Evolutionary conservation across 2,329 filamentous ascomycete genomes (phyloP), one percentile per base, ranked within the genome.

Genomic region (Hyphodiscus sp.): DNA sequence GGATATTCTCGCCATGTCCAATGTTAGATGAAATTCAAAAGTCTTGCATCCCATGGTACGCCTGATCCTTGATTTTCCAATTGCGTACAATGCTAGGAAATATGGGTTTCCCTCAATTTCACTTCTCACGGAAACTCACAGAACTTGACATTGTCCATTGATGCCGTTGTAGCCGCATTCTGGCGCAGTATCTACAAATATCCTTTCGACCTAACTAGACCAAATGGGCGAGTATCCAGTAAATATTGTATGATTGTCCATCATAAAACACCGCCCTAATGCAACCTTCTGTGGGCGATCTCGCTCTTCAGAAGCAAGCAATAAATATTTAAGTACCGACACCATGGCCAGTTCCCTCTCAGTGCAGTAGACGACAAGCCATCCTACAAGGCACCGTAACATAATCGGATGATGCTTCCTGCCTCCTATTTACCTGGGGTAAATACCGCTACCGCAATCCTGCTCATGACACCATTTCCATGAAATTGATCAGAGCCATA

Each of bases 211-310:
- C 47, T 41, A 50, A 41, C 45, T 45, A 48, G 41, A 46, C 19
- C 47, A 33, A 43, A 47, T 38, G 41, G 51, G 41, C 45, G 45
- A 52, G 54, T 58, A 60, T 59, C 57, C 54, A 52, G 47, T 33
- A 53, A 57, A 49, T 47, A 49, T 53, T 20, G 43, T 47, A 44
- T 16, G 30, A 47, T 26, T 48, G 44, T 33, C 20, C 41, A 48
- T 20, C 7, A 47, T 15, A 38, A 26, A 55, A 55, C 56, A 50
- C 56, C 56, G 20, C 29, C 19, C 43, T 44, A 55, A 58, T 55
- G 56, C 56, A 51, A 16, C 47, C 46, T 42, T 29, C 26, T 38
- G 26, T 7, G 26, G 44, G 33, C 26, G 26, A 42, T 47, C 15
- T 38, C 33, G 33, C 33, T 38, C 33, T 38, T 13, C 13, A 38